These are phyloP conservation scores for Leptodontidium sp. DNA, from an alignment of 2,329 filamentous ascomycete genomes.

Conservation along the genomic window DNA sequence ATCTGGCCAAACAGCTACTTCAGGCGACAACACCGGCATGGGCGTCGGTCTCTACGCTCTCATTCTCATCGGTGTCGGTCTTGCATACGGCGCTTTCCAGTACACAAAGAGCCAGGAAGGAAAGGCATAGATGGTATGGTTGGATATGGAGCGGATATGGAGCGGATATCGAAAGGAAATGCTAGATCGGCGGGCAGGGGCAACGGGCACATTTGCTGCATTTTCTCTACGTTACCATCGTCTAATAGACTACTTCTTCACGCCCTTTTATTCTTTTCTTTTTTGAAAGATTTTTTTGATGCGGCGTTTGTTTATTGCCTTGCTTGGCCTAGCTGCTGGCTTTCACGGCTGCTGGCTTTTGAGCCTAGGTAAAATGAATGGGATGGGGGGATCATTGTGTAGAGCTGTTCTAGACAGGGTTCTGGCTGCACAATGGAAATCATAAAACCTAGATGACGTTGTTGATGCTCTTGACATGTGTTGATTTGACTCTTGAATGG, in stretches of 20 bases:
- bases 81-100: slow-evolving; percentile 85
- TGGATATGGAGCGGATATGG: slow-evolving; percentile 2
- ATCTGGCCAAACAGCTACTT: slow-evolving; percentile 54
- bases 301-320: slow-evolving; percentile 9
- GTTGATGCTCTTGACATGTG: neutral
- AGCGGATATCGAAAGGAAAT: slow-evolving; percentile 12
- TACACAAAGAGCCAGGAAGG: slow-evolving; percentile 68
- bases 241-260: slow-evolving; percentile 35
- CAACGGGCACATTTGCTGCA: slow-evolving; percentile 39
- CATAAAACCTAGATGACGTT: neutral
- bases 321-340: neutral
- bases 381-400: neutral
- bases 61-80: slow-evolving; percentile 77
- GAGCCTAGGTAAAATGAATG: neutral
- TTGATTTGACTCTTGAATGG: neutral
- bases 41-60: slow-evolving; percentile 84
- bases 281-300: slow-evolving; percentile 9
- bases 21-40: slow-evolving; percentile 59
- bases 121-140: slow-evolving; percentile 32
- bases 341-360: neutral
- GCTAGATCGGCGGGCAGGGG: slow-evolving; percentile 14
- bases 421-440: neutral
- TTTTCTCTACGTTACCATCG: slow-evolving; percentile 33
- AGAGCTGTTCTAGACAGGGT: no score
- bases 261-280: neutral